Conservation (phyloP, 768 basidiomycete species). For the Tylopilus rubrobrunneus region DNA sequence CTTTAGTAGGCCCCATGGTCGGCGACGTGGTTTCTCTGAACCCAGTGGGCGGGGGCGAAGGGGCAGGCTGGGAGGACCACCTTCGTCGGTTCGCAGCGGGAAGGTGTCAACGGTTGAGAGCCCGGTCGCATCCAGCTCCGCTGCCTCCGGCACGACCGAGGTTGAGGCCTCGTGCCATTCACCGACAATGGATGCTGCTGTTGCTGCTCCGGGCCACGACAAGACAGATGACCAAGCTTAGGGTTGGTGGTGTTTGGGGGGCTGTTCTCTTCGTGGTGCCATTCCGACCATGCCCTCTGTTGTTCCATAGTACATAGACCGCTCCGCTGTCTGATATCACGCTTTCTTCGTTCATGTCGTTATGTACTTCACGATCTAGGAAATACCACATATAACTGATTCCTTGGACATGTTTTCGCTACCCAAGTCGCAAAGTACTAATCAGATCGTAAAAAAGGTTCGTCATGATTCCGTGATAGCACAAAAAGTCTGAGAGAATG, state of each 20-base stretch:
- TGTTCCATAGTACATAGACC: neutral
- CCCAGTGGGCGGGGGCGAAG: conserved; percentile 4
- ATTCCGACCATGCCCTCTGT: conserved; percentile 1
- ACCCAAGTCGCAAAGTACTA: conserved; percentile 28
- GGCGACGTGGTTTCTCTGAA: conserved; percentile 1
- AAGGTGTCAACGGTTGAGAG: neutral
- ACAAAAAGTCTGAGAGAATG: conserved; percentile 21
- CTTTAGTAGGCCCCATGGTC: neutral
- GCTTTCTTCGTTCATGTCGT: conserved; percentile 1
- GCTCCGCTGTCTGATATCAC: neutral
- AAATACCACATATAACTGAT: conserved; percentile 9
- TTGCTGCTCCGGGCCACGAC: neutral
- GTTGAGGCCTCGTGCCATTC: neutral
- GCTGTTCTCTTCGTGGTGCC: neutral
- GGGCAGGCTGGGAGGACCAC: neutral
- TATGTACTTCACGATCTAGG: neutral
- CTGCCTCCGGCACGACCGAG: neutral
- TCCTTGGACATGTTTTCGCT: conserved; percentile 16
- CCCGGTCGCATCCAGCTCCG: neutral
- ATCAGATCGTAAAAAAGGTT: conserved; percentile 27
- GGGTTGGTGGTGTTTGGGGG: neutral
- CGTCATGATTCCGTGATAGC: conserved; percentile 24
- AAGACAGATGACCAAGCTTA: neutral
- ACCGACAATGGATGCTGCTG: neutral
- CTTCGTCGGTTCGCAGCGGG: neutral